Conservation (phyloP, 2,329 filamentous ascomycete genomes). For the Hypoxylon sp. region DNA sequence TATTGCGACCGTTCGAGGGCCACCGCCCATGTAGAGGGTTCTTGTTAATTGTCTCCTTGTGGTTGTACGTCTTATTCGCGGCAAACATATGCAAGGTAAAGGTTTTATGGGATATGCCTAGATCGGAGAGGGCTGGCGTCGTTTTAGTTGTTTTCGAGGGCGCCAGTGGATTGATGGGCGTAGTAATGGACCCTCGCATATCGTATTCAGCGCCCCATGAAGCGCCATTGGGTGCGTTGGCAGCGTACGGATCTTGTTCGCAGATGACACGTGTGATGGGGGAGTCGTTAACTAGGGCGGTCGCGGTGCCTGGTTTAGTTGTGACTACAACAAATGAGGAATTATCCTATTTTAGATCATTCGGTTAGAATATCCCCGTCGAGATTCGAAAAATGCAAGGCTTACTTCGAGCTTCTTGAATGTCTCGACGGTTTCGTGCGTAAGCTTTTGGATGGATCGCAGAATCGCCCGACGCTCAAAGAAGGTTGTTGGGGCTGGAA, state of each 20-base stretch:
- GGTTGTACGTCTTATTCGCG: slow-evolving; percentile 49
- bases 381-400: slow-evolving; percentile 5
- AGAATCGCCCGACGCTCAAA: slow-evolving; percentile 70
- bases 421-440: slow-evolving; percentile 61
- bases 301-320: slow-evolving; percentile 58
- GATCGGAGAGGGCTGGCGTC: slow-evolving; percentile 42
- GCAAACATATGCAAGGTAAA: slow-evolving; percentile 54
- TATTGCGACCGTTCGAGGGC: slow-evolving; percentile 43
- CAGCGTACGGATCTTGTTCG: slow-evolving; percentile 33
- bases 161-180: slow-evolving; percentile 48
- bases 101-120: slow-evolving; percentile 48
- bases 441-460: slow-evolving; percentile 61
- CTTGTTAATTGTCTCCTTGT: slow-evolving; percentile 46
- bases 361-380: slow-evolving; percentile 7
- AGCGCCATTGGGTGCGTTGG: slow-evolving; percentile 37
- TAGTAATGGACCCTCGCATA: slow-evolving; percentile 47
- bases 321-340: slow-evolving; percentile 68
- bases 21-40: slow-evolving; percentile 53
- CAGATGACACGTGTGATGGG: slow-evolving; percentile 64
- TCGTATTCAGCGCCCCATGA: slow-evolving; percentile 49
- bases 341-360: slow-evolving; percentile 56
- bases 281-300: slow-evolving; percentile 60
- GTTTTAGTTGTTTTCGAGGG: slow-evolving; percentile 22
- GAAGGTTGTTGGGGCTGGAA: slow-evolving; percentile 67
- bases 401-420: slow-evolving; percentile 65